Evolutionary conservation across 2,329 filamentous ascomycete species (phyloP).

Genomic region (Aspergillus novoparasiticus): DNA sequence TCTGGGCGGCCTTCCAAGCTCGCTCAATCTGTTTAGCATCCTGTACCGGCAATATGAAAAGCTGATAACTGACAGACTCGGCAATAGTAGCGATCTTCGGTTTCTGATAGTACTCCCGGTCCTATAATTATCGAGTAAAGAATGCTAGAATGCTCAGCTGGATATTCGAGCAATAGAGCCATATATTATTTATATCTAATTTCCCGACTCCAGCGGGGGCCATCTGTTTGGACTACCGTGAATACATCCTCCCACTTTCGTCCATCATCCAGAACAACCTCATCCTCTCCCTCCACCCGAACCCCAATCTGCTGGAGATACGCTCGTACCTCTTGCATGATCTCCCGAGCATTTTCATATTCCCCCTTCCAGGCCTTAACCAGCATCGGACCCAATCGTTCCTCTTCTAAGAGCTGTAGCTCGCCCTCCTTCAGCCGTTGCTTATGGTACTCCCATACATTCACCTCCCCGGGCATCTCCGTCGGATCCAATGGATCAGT

Average conservation of each 20-base stretch:
- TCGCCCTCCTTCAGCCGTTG: constrained; percentile 8
- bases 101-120: too few relatives aligned
- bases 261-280: background rate
- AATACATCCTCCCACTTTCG: too few relatives aligned
- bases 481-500: constrained; percentile 2
- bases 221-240: too few relatives aligned
- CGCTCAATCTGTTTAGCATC: too few relatives aligned
- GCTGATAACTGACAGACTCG: too few relatives aligned
- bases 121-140: too few relatives aligned
- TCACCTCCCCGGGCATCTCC: too few relatives aligned
- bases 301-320: constrained; percentile 11
- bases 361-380: constrained; percentile 12
- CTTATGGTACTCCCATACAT: background rate
- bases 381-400: constrained; percentile 5
- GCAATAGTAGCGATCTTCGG: too few relatives aligned
- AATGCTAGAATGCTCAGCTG: background rate
- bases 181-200: background rate
- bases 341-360: constrained; percentile 12
- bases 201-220: background rate
- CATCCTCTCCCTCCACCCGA: constrained; percentile 2
- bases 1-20: too few relatives aligned
- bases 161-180: background rate
- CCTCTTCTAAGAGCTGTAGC: constrained; percentile 10
- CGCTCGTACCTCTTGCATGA: constrained; percentile 8
- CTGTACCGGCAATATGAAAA: too few relatives aligned